Evolutionary conservation across 805 yeast species (phyloP), one percentile per base, ranked within the genome.

Genomic region (Candida nemodendra): DNA sequence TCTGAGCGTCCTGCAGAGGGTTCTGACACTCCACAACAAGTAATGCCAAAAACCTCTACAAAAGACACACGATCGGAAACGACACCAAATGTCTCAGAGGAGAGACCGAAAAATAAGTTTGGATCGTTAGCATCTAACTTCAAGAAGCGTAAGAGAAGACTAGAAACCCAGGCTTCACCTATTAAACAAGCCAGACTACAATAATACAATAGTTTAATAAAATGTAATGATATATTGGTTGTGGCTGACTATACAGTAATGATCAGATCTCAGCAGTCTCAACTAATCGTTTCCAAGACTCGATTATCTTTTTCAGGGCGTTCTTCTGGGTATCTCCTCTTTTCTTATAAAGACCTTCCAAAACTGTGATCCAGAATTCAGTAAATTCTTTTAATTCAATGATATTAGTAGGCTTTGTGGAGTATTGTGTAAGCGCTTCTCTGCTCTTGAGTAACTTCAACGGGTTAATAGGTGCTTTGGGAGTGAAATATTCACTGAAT

Each of bases 301-400:
- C 35, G 3, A 39, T 32, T 2, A 59, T 43, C 26, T 32, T 26
- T 13, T 30, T 50, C 21, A 76, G 50, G 5, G 68, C 64, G 1
- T 34, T 15, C 14, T 57, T 53, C 21, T 70, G 72, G 0, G 30
- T 35, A 0, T 40, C 43, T 14, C 48, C 60, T 28, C 74, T 53
- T 27, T 64, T 61, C 9, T 43, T 22, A 47, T 78, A 80, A 7
- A 81, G 51, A 1, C 62, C 61, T 2, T 50, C 44, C 30, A 81
- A 56, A 0, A 74, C 61, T 2, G 60, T 56, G 2, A 57, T 42
- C 90, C 90, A 84, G 49, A 76, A 76, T 2, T 58, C 60, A 4
- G 68, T 56, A 47, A 81, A 78, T 9, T 56, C 61, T 3, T 32
- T 34, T 21, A 78, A 50, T 8, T 59, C 65, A 12, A 40, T n/a